Conservation (phyloP, 257 asterid genomes). For the Misopates orontium region DNA sequence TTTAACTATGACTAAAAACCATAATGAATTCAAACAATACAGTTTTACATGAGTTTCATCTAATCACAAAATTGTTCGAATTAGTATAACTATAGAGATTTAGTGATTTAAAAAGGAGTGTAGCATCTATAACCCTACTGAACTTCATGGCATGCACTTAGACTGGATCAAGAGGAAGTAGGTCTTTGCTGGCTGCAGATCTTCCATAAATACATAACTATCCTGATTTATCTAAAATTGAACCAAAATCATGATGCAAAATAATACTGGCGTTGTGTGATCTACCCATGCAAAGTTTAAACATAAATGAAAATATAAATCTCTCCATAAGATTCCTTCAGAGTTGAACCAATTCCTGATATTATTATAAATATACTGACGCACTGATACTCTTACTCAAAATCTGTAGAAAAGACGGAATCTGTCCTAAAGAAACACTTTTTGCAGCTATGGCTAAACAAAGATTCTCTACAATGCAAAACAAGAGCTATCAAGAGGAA, state of each 20-base stretch:
- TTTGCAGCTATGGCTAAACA: conserved; percentile 9
- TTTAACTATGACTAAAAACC: background rate
- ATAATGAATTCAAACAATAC: background rate
- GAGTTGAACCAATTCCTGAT: too few relatives aligned
- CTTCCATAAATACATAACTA: too few relatives aligned
- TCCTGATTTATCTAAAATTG: too few relatives aligned
- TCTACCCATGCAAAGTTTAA: too few relatives aligned
- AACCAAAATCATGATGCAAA: too few relatives aligned
- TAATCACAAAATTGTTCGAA: conserved; percentile 1
- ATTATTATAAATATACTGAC: background rate
- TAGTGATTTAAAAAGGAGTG: too few relatives aligned
- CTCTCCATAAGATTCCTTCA: too few relatives aligned
- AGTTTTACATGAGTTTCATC: conserved; percentile 2
- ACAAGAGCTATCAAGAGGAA: conserved; percentile 25
- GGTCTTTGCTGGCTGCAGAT: too few relatives aligned
- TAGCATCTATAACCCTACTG: too few relatives aligned
- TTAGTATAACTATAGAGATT: background rate
- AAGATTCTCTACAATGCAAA: conserved; percentile 4
- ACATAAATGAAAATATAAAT: background rate
- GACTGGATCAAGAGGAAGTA: too few relatives aligned
- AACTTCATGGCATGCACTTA: too few relatives aligned
- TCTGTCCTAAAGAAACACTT: background rate
- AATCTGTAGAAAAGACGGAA: conserved; percentile 6
- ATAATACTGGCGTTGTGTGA: too few relatives aligned
- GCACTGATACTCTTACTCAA: conserved; percentile 6